A percentile compares a stretch with the other conserved stretches of the same genome.
Evolutionary conservation across 2,329 filamentous ascomycete genomes (phyloP).

Genomic region (Paracoccidioides brasiliensis): DNA sequence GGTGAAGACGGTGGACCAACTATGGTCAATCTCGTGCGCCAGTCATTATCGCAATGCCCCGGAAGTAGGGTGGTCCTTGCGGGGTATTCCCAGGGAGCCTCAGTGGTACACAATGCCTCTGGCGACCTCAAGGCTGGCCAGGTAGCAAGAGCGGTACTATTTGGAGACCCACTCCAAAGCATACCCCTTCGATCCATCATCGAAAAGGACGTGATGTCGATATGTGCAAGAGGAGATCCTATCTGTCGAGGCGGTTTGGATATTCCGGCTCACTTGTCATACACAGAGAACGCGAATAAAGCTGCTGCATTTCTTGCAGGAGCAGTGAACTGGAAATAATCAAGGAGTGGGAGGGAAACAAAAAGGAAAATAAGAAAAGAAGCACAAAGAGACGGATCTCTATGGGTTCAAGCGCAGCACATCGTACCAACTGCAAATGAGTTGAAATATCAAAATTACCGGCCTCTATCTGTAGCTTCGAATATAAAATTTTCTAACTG

Average conservation of each 20-base stretch:
- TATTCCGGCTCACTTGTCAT: constrained; percentile 31
- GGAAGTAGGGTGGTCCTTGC: constrained; percentile 23
- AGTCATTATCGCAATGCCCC: constrained; percentile 20
- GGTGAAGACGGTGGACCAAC: constrained; percentile 19
- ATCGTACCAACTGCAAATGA: too few species aligned
- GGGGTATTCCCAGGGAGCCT: constrained; percentile 25
- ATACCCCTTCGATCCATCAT: constrained; percentile 29
- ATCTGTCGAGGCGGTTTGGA: constrained; percentile 38
- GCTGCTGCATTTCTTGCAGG: constrained; percentile 27
- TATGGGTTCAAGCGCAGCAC: too few species aligned
- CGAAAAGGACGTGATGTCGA: constrained; percentile 33
- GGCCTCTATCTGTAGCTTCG: too few species aligned
- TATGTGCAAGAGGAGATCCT: constrained; percentile 38
- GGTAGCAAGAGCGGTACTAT: constrained; percentile 31
- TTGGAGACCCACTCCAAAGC: constrained; percentile 35
- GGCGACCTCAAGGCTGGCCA: constrained; percentile 18
- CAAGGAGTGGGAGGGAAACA: background rate
- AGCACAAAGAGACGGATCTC: background rate
- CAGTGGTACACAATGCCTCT: constrained; percentile 24
- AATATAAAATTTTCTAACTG: too few species aligned
- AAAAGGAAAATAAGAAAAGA: background rate
- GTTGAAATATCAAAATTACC: too few species aligned
- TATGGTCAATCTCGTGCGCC: constrained; percentile 20
- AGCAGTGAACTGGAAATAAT: constrained; percentile 11
- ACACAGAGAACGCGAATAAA: constrained; percentile 23